These are phyloP conservation scores for Metarhizium anisopliae DNA, from an alignment of 2,329 filamentous ascomycete species.

Conservation along the genomic window DNA sequence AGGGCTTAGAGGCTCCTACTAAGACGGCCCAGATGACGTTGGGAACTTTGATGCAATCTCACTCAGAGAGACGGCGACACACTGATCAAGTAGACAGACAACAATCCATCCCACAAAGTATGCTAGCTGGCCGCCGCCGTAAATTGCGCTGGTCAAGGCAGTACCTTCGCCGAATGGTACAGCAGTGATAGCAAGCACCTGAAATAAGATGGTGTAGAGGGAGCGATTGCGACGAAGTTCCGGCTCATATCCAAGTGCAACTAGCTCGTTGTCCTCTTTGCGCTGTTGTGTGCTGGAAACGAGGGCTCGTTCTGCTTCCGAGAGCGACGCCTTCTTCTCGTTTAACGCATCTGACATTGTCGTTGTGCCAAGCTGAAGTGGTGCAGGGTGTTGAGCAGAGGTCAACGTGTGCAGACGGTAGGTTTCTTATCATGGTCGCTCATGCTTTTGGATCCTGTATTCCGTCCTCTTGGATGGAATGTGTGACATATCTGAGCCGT, in stretches of 20 bases:
- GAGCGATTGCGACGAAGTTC: conserved; percentile 17
- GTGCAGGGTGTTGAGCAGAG: too few species aligned
- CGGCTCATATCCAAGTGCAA: conserved; percentile 37
- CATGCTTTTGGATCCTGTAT: too few species aligned
- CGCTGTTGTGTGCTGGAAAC: not conserved
- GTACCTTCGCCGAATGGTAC: conserved; percentile 8
- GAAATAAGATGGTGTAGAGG: conserved; percentile 19
- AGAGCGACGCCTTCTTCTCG: not conserved
- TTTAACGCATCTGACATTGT: not conserved
- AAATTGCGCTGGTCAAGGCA: conserved; percentile 3
- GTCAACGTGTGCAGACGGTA: too few species aligned
- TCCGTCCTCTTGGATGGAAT: too few species aligned
- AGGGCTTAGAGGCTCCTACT: conserved; percentile 8
- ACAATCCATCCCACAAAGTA: conserved; percentile 8
- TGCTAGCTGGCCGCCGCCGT: conserved; percentile 3
- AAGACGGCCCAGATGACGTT: conserved; percentile 8
- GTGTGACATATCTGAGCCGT: too few species aligned
- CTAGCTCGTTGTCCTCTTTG: not conserved
- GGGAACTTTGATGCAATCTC: conserved; percentile 9
- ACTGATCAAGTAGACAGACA: conserved; percentile 5
- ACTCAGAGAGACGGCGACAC: conserved; percentile 3
- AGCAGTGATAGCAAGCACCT: conserved; percentile 18
- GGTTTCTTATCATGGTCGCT: too few species aligned
- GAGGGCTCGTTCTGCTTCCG: not conserved
- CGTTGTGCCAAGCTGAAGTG: too few species aligned